Conservation (phyloP, 805 yeast species). For the Citeromyces matritensis region DNA sequence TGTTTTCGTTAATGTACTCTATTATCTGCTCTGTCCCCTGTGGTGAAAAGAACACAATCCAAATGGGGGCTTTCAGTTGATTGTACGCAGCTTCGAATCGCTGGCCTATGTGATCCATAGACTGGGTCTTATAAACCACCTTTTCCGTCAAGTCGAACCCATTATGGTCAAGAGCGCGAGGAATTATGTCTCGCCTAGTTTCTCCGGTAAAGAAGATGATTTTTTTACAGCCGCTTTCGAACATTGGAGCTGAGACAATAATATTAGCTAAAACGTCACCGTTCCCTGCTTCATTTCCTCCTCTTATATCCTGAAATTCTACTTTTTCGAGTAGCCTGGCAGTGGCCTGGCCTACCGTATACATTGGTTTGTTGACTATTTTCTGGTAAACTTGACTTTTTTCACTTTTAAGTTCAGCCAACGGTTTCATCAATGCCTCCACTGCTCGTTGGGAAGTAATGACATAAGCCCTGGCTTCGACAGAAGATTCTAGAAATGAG, state of each 20-base stretch:
- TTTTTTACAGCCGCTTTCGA: slow-evolving; percentile 10
- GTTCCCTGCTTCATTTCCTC: slow-evolving; percentile 71
- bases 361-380: slow-evolving; percentile 39
- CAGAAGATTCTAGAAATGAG: slow-evolving; percentile 23
- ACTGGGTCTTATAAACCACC: slow-evolving; percentile 55
- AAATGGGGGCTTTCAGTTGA: slow-evolving; percentile 15
- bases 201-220: slow-evolving; percentile 77
- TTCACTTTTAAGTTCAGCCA: slow-evolving; percentile 3
- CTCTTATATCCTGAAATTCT: slow-evolving; percentile 58
- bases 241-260: slow-evolving; percentile 24
- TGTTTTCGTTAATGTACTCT: slow-evolving; percentile 17
- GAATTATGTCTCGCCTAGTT: slow-evolving; percentile 69
- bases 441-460: slow-evolving; percentile 90
- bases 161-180: slow-evolving; percentile 30
- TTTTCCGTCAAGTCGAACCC: slow-evolving; percentile 37
- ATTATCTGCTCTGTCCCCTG: slow-evolving; percentile 68
- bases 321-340: slow-evolving; percentile 32
- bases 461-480: slow-evolving; percentile 35
- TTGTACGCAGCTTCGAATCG: slow-evolving; percentile 13
- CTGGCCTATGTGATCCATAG: slow-evolving; percentile 26
- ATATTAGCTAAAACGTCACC: slow-evolving; percentile 57
- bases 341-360: slow-evolving; percentile 91
- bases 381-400: slow-evolving; percentile 8
- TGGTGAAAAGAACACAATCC: slow-evolving; percentile 87
- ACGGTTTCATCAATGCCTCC: slow-evolving; percentile 42